These are phyloP conservation scores for Cercophora scortea DNA, from an alignment of 495 filamentous ascomycete genomes.

Conservation along the genomic window DNA sequence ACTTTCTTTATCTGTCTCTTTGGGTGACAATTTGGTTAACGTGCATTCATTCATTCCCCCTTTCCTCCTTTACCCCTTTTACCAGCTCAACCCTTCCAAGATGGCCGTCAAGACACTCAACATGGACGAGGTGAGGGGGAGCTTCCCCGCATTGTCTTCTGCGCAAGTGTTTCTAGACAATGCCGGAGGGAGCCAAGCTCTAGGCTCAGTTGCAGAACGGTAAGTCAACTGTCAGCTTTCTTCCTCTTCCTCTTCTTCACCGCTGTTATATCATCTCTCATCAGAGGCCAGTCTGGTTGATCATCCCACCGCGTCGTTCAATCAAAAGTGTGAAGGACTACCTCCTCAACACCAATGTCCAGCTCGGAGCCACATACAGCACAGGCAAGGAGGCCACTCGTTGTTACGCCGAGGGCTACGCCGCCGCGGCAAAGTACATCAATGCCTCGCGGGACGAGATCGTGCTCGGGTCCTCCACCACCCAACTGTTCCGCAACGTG, in stretches of 20 bases:
- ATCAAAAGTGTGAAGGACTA: constrained; percentile 52
- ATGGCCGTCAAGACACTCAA: constrained; percentile 28
- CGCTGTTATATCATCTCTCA: background rate
- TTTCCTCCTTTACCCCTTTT: background rate
- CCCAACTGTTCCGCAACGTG: constrained; percentile 66
- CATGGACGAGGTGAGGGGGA: constrained; percentile 44
- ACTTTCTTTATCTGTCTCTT: no score
- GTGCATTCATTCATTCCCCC: background rate
- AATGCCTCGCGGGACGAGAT: constrained; percentile 58
- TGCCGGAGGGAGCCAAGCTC: constrained; percentile 63
- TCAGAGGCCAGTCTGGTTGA: background rate
- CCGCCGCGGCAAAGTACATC: constrained; percentile 58
- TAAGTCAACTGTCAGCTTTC: constrained; percentile 23
- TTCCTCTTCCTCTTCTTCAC: background rate
- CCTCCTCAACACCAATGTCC: constrained; percentile 59
- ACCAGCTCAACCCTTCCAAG: background rate
- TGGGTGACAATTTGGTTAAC: background rate
- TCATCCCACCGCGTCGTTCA: background rate
- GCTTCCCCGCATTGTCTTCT: constrained; percentile 58
- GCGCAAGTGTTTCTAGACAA: constrained; percentile 68
- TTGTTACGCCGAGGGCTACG: constrained; percentile 45
- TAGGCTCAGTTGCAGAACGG: constrained; percentile 58
- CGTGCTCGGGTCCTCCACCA: constrained; percentile 60
- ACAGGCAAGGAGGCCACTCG: constrained; percentile 46
- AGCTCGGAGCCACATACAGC: constrained; percentile 60